Conservation (phyloP, 1,284 basidiomycete species). For the Polyporus tsugae region DNA sequence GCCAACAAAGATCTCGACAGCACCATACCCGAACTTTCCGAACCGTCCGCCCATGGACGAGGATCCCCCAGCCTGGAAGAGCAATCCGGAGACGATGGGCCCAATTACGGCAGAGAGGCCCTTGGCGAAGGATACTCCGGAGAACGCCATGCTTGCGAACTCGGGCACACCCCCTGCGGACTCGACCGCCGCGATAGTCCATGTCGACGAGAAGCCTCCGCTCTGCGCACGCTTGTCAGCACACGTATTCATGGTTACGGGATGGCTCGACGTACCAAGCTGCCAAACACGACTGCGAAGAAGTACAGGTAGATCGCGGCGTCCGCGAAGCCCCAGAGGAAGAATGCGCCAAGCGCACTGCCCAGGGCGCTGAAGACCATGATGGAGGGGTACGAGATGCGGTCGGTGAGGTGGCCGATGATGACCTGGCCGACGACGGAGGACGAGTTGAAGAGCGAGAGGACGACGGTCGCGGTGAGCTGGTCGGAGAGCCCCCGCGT, state of each 20-base stretch:
- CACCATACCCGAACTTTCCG: conserved; percentile 36
- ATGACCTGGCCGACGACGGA: conserved; percentile 38
- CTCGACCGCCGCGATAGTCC: conserved; percentile 35
- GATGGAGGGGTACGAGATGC: conserved; percentile 38
- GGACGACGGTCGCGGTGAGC: conserved; percentile 36
- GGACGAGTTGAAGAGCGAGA: conserved; percentile 40
- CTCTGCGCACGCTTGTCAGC: background rate
- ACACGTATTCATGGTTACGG: background rate
- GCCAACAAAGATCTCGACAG: conserved; percentile 40
- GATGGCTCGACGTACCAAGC: conserved; percentile 29
- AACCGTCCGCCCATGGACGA: conserved; percentile 23
- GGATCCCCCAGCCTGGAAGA: conserved; percentile 33
- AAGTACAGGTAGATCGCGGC: conserved; percentile 36
- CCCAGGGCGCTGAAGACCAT: conserved; percentile 35
- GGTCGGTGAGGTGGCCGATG: conserved; percentile 38
- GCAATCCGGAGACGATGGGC: conserved; percentile 37
- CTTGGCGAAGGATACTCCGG: conserved; percentile 33
- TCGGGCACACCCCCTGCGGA: conserved; percentile 36
- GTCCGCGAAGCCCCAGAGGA: conserved; percentile 41
- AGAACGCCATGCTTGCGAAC: conserved; percentile 34
- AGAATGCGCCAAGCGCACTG: conserved; percentile 38
- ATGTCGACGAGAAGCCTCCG: conserved; percentile 35
- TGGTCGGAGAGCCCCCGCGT: conserved; percentile 33
- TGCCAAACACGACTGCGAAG: conserved; percentile 41
- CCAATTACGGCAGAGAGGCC: conserved; percentile 39